These are phyloP conservation scores for Escallonia herrerae DNA, from an alignment of 129 eudicot genomes.

Conservation along the genomic window DNA sequence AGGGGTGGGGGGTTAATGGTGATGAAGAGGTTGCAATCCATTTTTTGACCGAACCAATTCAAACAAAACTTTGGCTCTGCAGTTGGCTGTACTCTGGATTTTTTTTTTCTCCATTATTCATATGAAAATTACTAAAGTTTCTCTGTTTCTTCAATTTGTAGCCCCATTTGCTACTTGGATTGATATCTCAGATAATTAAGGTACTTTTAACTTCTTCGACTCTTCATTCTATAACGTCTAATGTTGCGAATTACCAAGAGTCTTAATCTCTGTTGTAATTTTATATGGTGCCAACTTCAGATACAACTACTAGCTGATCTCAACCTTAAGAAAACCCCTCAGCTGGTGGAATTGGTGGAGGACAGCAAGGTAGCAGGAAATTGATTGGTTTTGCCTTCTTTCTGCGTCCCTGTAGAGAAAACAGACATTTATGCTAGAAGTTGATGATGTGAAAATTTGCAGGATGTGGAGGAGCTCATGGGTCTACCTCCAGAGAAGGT, in stretches of 20 bases:
- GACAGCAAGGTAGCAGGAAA: conserved; percentile 37
- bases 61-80: neutral
- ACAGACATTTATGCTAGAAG: neutral
- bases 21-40: no score
- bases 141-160: conserved; percentile 23
- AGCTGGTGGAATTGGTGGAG: conserved; percentile 64
- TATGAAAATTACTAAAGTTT: conserved; percentile 17
- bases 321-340: conserved; percentile 59
- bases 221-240: neutral
- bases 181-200: conserved; percentile 68
- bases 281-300: conserved; percentile 19
- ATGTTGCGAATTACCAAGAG: neutral
- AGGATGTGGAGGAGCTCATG: conserved; percentile 70
- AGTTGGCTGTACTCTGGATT: neutral
- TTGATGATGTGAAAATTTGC: conserved; percentile 8
- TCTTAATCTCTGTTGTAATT: neutral
- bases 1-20: no score
- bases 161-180: conserved; percentile 64
- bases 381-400: conserved; percentile 11
- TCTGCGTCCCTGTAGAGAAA: neutral
- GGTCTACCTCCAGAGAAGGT: conserved; percentile 63
- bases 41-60: neutral
- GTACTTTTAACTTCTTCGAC: conserved; percentile 19
- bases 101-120: neutral
- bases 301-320: conserved; percentile 62